Percentiles rank a stretch among this genome's conserved stretches.
Conservation (phyloP, 2,329 filamentous ascomycete genomes). For the Botrytis galanthina region DNA sequence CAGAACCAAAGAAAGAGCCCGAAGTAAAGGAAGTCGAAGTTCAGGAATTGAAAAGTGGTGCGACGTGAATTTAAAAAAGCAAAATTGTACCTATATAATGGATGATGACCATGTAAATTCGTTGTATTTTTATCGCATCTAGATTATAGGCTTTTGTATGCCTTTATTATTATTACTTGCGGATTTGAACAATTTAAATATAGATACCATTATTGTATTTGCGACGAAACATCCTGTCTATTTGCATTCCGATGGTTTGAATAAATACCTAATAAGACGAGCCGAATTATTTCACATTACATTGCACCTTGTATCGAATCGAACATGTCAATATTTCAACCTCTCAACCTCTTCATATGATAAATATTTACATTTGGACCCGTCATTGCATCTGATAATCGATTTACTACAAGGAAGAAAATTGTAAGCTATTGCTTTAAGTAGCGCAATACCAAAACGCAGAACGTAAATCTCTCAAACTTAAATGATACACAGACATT, state of each 20-base stretch:
- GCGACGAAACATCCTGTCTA: neutral
- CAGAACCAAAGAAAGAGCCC: conserved; percentile 27
- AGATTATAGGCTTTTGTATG: neutral
- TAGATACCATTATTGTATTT: neutral
- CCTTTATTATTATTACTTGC: neutral
- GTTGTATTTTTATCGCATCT: conserved; percentile 21
- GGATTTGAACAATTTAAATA: neutral
- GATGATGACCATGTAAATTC: conserved; percentile 15
- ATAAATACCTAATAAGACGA: too few species aligned
- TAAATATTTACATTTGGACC: too few species aligned
- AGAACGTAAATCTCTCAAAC: neutral
- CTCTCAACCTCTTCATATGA: too few species aligned
- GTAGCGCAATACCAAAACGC: neutral
- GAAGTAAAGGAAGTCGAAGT: conserved; percentile 23
- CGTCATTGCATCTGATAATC: neutral
- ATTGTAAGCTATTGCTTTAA: neutral
- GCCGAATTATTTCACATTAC: neutral
- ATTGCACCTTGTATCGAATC: neutral
- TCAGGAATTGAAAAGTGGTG: conserved; percentile 24
- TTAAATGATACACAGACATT: conserved; percentile 1
- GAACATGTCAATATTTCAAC: too few species aligned
- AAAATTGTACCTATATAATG: conserved; percentile 24
- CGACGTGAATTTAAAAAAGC: conserved; percentile 1
- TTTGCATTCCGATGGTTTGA: neutral
- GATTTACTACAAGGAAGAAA: neutral